Evolutionary conservation across 2,329 filamentous ascomycete genomes (phyloP), one percentile per base, ranked within the genome.

Genomic region (Fusarium nematophilum): DNA sequence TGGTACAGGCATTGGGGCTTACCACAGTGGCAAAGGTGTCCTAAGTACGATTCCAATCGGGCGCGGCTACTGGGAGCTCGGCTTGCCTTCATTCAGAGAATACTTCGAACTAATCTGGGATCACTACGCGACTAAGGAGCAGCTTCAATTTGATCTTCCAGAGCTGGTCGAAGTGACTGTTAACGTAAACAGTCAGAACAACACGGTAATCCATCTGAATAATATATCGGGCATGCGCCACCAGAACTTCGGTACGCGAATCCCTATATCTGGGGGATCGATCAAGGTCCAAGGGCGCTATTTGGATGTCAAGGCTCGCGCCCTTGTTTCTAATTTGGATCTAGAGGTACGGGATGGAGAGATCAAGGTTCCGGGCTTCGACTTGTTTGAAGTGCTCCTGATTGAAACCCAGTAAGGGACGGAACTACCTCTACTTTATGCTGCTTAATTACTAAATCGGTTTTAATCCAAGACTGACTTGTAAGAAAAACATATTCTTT

Each of bases 151-250:
- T 9, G 8, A 6, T 6, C 23, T 44, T 13, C 27, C 40, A 33
- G 40, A 44, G n/a, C 40, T 33, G 4, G 40, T 44, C 6, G 40
- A 44, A 13, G 25, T 44, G 17, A 44, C 40, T 11, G 9, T 44
- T 7, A 23, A 44, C 30, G 2, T 9, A 11, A 44, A 33, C 10
- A n/a, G n/a, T n/a, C 27, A 29, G 1, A 9, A 6, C 7, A 44
- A 9, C 3, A 6, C 25, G 7, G 17, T 44, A 6, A 17, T 44
- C 1, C 40, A 44, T 23, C 17, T 44, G 6, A 25, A 25, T 3
- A 44, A 44, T 5, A 44, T 44, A 18, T 44, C 40, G 3, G 40
- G 40, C 29, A 18, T 29, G 11, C 29, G 40, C 5, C 31, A 11
- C 4, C 40, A 25, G 13, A 44, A 44, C 13, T 44, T 44, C 15